These are phyloP conservation scores for Xylaria grammica DNA, from an alignment of 495 filamentous ascomycete species.

Conservation along the genomic window DNA sequence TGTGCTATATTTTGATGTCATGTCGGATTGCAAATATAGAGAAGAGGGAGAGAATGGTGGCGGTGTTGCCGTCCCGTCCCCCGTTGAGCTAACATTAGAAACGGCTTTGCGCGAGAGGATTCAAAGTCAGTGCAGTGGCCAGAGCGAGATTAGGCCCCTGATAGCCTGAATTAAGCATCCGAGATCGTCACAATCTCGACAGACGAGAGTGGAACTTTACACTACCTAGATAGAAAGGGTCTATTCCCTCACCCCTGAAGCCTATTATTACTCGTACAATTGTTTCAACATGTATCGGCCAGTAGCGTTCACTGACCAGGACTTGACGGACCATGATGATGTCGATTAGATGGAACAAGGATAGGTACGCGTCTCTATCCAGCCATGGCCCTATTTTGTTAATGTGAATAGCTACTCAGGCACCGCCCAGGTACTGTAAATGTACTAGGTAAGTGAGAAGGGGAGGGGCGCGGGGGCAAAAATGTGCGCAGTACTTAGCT, in stretches of 20 bases:
- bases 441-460: background rate
- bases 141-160: slow-evolving; percentile 12
- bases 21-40: background rate
- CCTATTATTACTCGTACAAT: slow-evolving; percentile 12
- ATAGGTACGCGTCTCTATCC: background rate
- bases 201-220: slow-evolving; percentile 18
- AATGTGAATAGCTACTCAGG: background rate
- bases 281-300: background rate
- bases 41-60: slow-evolving; percentile 16
- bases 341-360: slow-evolving; percentile 5
- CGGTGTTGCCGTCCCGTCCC: slow-evolving; percentile 5
- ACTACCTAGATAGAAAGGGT: slow-evolving; percentile 13
- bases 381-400: background rate
- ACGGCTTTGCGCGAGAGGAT: slow-evolving; percentile 20
- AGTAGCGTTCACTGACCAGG: slow-evolving; percentile 3
- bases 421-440: too few relatives aligned
- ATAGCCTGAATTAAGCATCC: slow-evolving; percentile 16
- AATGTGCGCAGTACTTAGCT: too few relatives aligned
- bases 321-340: slow-evolving; percentile 9
- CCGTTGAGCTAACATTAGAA: slow-evolving; percentile 25
- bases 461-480: background rate
- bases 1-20: slow-evolving; percentile 2
- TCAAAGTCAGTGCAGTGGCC: slow-evolving; percentile 5
- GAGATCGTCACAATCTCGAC: slow-evolving; percentile 19
- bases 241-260: slow-evolving; percentile 17